Conservation (phyloP, 2,329 filamentous ascomycete species). For the Diplodia sapinea region DNA sequence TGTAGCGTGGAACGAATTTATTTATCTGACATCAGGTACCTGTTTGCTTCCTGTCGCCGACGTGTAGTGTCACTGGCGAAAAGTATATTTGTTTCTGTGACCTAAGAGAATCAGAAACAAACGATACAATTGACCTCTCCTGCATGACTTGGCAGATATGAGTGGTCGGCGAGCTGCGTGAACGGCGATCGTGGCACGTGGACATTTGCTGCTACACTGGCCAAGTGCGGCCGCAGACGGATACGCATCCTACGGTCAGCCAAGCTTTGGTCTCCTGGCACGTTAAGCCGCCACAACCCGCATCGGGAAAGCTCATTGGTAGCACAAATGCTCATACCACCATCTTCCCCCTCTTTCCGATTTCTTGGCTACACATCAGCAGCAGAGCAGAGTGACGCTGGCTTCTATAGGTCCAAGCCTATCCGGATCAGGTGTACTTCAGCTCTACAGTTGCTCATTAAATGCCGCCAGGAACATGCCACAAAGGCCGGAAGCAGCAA, state of each 20-base stretch:
- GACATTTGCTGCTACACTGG: slow-evolving; percentile 6
- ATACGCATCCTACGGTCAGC: slow-evolving; percentile 5
- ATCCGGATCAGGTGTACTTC: neutral
- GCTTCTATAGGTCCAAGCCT: neutral
- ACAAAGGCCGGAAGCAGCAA: neutral
- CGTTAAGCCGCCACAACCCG: slow-evolving; percentile 23
- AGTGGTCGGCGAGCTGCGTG: neutral
- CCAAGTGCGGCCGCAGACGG: slow-evolving; percentile 13
- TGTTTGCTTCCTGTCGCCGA: slow-evolving; percentile 3
- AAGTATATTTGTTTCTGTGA: neutral
- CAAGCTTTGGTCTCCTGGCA: neutral
- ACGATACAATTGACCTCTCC: slow-evolving; percentile 7
- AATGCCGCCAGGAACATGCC: neutral
- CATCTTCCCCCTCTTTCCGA: slow-evolving; percentile 4
- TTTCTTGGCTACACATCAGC: neutral
- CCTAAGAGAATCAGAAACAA: neutral
- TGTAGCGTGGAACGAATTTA: neutral
- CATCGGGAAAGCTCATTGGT: slow-evolving; percentile 10
- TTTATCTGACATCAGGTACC: slow-evolving; percentile 3
- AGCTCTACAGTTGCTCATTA: neutral
- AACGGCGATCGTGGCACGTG: slow-evolving; percentile 1
- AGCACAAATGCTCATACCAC: neutral
- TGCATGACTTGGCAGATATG: slow-evolving; percentile 15
- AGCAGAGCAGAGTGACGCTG: neutral
- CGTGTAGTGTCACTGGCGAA: slow-evolving; percentile 2